Conservation (phyloP, 768 basidiomycete genomes). For the Boletus coccyginus region DNA sequence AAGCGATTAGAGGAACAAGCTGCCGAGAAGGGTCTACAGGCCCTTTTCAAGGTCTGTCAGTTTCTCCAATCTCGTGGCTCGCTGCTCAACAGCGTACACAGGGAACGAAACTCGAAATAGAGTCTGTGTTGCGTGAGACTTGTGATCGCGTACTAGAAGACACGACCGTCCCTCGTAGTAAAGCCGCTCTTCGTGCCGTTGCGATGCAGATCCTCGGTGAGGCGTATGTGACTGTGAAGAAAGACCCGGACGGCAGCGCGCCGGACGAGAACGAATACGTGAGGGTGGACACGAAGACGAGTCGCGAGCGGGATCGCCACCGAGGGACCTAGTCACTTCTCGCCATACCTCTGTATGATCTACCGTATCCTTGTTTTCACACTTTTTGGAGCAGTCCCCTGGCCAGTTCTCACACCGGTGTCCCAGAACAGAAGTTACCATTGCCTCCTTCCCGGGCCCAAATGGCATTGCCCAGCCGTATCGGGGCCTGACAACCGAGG, state of each 20-base stretch:
- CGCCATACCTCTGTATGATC: background rate
- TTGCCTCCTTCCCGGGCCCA: too few relatives aligned
- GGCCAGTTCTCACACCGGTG: background rate
- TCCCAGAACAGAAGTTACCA: background rate
- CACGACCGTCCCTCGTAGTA: constrained; percentile 46
- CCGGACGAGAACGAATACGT: constrained; percentile 78
- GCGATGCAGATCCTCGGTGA: constrained; percentile 85
- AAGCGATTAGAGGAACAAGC: constrained; percentile 86
- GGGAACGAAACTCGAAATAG: constrained; percentile 91
- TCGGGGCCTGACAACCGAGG: background rate
- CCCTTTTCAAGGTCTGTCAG: constrained; percentile 76
- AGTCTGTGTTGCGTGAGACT: constrained; percentile 84
- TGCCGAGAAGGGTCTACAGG: constrained; percentile 88
- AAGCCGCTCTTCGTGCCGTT: constrained; percentile 70
- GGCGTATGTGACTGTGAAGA: constrained; percentile 67
- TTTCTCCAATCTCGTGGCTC: background rate
- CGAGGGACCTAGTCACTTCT: constrained; percentile 14
- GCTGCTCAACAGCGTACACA: constrained; percentile 23
- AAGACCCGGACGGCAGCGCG: constrained; percentile 43
- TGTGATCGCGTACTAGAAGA: constrained; percentile 79
- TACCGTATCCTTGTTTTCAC: constrained; percentile 2
- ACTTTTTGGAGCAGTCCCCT: background rate
- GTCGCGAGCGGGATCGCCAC: constrained; percentile 44
- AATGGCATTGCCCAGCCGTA: background rate
- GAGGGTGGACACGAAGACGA: constrained; percentile 70